Evolutionary conservation across 2,329 filamentous ascomycete species (phyloP), one percentile per base, ranked within the genome.

Genomic region (Fusarium penzigii): DNA sequence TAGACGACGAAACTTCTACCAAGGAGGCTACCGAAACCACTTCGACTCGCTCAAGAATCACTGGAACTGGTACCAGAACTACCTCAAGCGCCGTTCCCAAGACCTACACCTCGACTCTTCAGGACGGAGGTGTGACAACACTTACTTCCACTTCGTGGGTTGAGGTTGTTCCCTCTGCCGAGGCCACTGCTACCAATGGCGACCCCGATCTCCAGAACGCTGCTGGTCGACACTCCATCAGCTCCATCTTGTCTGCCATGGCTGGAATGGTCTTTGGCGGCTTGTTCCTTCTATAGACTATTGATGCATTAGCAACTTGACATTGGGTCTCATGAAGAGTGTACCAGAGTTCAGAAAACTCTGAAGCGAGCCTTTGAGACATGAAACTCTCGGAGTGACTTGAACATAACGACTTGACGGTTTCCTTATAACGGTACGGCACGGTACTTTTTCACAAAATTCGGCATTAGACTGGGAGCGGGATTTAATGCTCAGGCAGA

Each of bases 81-180:
- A 73, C 73, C 11, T 71, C 66, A 12, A 75, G 62, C 55, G 57
- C 69, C 29, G 63, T 78, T 49, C 54, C 68, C 7, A 63, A 71
- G 20, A 78, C 75, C 0, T 67, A 68, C 53, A 82, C 78, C n/a
- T 76, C 75, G 7, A 79, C 78, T 7, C 65, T 74, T 36, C 59
- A 68, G 12, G 67, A 78, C 44, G 79, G 79, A 25, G 73, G 70
- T 32, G 68, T 76, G 48, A 73, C 73, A 3, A 71, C 75, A 12
- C 66, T 80, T 44, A 81, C 78, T 11, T 72, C 72, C n/a, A 81
- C 78, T 2, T 78, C 77, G 1, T 78, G 70, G 62, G 78, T 81
- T 3, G 73, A 70, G 17, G 74, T 77, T 39, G 69, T 73, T 11
- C 73, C 76, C 2, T 68, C 71, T 1, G 58, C 64, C 17, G 57